Conservation (phyloP, 768 basidiomycete genomes). For the Pisolithus sp. region DNA sequence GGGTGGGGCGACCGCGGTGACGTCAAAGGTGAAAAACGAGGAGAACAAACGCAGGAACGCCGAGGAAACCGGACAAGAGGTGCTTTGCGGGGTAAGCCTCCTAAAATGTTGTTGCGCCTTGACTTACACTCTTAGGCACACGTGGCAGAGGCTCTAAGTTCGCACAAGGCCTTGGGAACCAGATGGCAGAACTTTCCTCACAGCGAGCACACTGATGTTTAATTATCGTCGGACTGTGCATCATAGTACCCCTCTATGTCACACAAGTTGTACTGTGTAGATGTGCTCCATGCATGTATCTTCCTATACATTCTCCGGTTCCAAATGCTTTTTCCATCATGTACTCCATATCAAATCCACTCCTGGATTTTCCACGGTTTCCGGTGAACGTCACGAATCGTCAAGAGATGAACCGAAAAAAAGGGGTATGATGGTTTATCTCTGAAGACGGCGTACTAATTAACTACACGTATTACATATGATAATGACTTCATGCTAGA, state of each 20-base stretch:
- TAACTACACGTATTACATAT: background rate
- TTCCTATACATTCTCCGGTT: too few species aligned
- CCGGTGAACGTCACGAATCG: too few species aligned
- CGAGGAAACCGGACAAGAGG: conserved; percentile 56
- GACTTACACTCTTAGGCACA: conserved; percentile 34
- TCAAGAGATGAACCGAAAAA: too few species aligned
- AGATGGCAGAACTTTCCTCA: conserved; percentile 46
- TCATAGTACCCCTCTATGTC: too few species aligned
- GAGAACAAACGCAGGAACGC: conserved; percentile 73
- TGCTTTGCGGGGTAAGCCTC: conserved; percentile 47
- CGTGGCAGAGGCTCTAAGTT: conserved; percentile 77
- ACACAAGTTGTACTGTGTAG: too few species aligned
- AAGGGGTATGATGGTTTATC: too few species aligned
- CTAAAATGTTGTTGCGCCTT: background rate
- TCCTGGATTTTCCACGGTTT: too few species aligned
- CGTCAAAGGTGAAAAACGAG: conserved; percentile 67
- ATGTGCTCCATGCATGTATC: too few species aligned
- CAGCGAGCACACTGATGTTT: conserved; percentile 16
- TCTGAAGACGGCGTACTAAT: too few species aligned
- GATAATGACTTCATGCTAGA: conserved; percentile 35
- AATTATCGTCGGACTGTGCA: background rate
- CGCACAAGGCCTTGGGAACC: conserved; percentile 76
- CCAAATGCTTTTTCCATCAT: too few species aligned
- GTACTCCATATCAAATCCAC: too few species aligned
- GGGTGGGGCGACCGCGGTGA: conserved; percentile 48